Evolutionary conservation across 345 rosid genomes (phyloP), one percentile per base, ranked within the genome.

Genomic region (Eucalyptus tenuipes): DNA sequence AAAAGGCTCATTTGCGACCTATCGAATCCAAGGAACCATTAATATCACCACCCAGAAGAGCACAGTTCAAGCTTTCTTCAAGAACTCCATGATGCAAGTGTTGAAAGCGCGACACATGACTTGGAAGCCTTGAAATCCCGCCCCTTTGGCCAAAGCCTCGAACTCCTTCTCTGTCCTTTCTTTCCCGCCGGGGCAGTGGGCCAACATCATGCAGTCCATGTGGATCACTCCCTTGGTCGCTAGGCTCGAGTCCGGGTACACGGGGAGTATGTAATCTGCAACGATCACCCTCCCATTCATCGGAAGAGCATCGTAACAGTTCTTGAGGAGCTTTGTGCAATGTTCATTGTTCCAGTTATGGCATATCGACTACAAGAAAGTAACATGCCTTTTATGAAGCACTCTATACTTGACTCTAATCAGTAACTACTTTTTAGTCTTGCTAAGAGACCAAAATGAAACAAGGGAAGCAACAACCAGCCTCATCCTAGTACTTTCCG

Each of bases 151-250:
- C 80, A 97, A 91, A 31, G 95, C 94, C 92, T 93, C 95, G 47
- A 97, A 97, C 80, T 97, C 99, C 92, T 93, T 93, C 88, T 91
- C 90, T 3, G 99, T 97, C 88, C 99, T 94, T 91, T 97, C 99
- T 93, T 97, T 96, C 49, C 98, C 99, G 17, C 99, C 99, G 0
- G 97, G 98, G 91, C 94, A 95, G 86, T 95, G 98, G 55, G 98
- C 98, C 97, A 97, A 90, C 99, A 97, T 97, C 90, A 96, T 93
- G 88, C 93, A 90, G 68, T 97, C 99, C 2, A 94, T 90, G 89
- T 97, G 99, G 89, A 96, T 85, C 22, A 93, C 95, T 85, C 86
- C 89, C 93, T 95, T 97, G 24, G 97, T 91, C 44, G 92, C 92
- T 3, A 95, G 95, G 93, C 96, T 96, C 1, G 93, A 24, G 91